Conservation (phyloP, 176 grass and related monocot genomes). For the Hyparrhenia diplandra region DNA sequence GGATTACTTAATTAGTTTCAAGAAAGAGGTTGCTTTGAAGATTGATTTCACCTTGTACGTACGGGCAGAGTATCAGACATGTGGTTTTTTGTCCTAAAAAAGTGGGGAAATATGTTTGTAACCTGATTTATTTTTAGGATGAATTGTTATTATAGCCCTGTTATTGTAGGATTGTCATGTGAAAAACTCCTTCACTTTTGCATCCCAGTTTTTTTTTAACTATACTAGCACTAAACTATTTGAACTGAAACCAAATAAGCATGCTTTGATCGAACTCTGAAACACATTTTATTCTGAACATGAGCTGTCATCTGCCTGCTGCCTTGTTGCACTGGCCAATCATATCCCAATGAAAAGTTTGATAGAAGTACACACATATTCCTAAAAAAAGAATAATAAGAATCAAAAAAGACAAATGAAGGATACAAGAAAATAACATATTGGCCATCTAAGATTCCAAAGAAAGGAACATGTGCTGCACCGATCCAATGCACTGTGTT, state of each 20-base stretch:
- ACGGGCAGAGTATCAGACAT: neutral
- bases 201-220: neutral
- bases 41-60: neutral
- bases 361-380: neutral
- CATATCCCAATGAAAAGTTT: neutral
- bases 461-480: neutral
- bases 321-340: neutral
- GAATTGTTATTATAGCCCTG: neutral
- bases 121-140: neutral
- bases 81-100: neutral
- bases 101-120: neutral
- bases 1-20: neutral
- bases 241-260: neutral
- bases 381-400: neutral
- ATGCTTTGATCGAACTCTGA: neutral
- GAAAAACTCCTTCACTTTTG: too few relatives aligned
- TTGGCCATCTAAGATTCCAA: neutral
- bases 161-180: too few relatives aligned
- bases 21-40: neutral
- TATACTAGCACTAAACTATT: neutral
- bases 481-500: neutral
- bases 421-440: neutral
- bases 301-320: neutral
- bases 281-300: neutral
- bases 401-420: neutral